Base-by-base conservation (phyloP, 352 stramenopile genomes). In the Plasmopara viticola region DNA sequence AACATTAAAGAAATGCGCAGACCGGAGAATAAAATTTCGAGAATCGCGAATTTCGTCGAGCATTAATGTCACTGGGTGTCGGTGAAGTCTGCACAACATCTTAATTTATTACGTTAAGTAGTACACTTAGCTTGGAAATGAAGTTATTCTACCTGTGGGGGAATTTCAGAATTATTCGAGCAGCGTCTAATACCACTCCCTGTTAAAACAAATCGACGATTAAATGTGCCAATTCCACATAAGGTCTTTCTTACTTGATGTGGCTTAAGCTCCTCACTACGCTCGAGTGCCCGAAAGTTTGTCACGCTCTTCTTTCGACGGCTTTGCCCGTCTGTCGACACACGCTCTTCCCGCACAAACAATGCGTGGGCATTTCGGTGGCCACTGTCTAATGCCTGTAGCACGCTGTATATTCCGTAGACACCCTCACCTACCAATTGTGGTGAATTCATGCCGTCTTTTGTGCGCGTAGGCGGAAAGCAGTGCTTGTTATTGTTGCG, bases 11-110 rank as follows among this genome's bases (percentile, higher is more conserved):
- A 92, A n/a, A n/a, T n/a, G 46, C 78, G 78, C 17, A 92, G n/a
- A n/a, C n/a, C n/a, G n/a, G n/a, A n/a, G n/a, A n/a, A n/a, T n/a
- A 68, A 30, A 92, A 51, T 92, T 92, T 70, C 89, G 82, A 2
- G 82, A 78, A 51, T 92, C 82, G 41, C 90, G 79, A 20, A 92
- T 64, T 54, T 92, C 78, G 38, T 92, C 82, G 39, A 92, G 51
- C 10, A 74, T 78, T 17, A 92, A 60, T 31, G 89, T 78, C 17
- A 92, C 74, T 14, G 77, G 77, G 44, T 6, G 0, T 35, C 2
- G 5, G 31, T n/a, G n/a, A n/a, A n/a, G n/a, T n/a, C n/a, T n/a
- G n/a, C n/a, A n/a, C n/a, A n/a, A n/a, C n/a, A n/a, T 13, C 58
- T 39, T 35, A 6, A 35, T 6, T 12, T 35, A 5, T 6, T 35